Conservation (phyloP, 2,329 filamentous ascomycete genomes). For the Cercospora beticola region DNA sequence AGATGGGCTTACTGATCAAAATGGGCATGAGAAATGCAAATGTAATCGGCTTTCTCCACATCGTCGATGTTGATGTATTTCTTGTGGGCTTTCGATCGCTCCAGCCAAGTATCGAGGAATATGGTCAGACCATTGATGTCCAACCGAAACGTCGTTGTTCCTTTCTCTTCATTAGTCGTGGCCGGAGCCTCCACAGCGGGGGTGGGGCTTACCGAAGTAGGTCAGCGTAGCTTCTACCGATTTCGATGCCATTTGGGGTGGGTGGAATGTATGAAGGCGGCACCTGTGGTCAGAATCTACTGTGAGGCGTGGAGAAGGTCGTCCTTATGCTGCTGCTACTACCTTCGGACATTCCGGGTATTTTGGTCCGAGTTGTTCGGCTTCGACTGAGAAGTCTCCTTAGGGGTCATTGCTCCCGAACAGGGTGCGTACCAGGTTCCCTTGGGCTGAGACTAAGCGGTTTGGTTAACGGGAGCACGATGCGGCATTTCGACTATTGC, state of each 20-base stretch:
- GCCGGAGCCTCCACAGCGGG: not conserved
- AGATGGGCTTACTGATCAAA: slow-evolving; percentile 9
- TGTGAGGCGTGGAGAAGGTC: not conserved
- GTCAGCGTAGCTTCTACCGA: not conserved
- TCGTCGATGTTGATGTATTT: slow-evolving; percentile 8
- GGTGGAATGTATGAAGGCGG: not conserved
- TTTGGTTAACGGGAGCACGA: not conserved
- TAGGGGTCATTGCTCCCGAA: not conserved
- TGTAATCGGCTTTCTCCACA: slow-evolving; percentile 8
- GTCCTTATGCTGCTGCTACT: not conserved
- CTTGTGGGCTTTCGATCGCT: slow-evolving; percentile 4
- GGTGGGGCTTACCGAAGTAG: not conserved
- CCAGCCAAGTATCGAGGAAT: slow-evolving; percentile 19
- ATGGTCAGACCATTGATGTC: slow-evolving; percentile 8
- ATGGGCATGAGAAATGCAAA: slow-evolving; percentile 20
- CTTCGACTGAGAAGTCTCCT: not conserved
- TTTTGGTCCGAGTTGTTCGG: not conserved
- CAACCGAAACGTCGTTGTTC: slow-evolving; percentile 13
- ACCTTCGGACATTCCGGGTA: not conserved
- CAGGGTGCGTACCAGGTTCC: not conserved
- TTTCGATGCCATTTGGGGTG: not conserved
- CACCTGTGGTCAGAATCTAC: not conserved
- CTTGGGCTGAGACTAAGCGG: not conserved
- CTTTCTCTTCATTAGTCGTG: not conserved
- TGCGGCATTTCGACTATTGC: not conserved